Evolutionary conservation across 179 eudicot genomes (phyloP), one percentile per base, ranked within the genome.

Genomic region (Drosera spatulata): DNA sequence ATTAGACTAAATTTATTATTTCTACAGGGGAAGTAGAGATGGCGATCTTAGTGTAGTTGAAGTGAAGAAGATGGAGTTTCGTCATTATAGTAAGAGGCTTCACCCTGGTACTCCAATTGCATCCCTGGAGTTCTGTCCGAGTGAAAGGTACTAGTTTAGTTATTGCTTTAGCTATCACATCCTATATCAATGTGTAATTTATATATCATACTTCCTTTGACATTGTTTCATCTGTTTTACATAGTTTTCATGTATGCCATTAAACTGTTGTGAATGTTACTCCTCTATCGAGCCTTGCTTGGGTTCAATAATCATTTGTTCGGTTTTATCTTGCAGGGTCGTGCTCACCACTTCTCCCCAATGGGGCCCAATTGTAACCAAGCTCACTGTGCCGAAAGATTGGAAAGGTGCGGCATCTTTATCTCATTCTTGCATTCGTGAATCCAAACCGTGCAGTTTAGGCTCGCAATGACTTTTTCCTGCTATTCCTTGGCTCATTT

Each of bases 41-140:
- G 99, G 99, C 52, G 99, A 93, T 70, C 56, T 89, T 48, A 89
- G 95, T 66, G 90, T 93, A 62, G 86, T 85, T 59, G 88, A 89
- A 58, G 96, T 93, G 69, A 79, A 75, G 67, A 81, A 68, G 61
- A 93, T 93, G 99, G 78, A 77, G 73, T 69, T 93, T 65, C 67
- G 69, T 63, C 95, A 89, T 71, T 75, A 83, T 93, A 89, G 95
- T 66, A 93, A 78, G 76, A 82, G 88, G 75, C 85, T 88, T 77
- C 96, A 89, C 74, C 83, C 76, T 67, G 99, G 99, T 63, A 82
- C 95, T 66, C 65, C 68, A 48, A 68, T 91, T 68, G 74, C 67
- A 45, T 75, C 89, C 12, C 72, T 91, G 56, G 95, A 91, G 64
- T 88, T 91, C 73, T 91, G 95, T 64, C 96, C 96, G 2, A 88